Percentiles rank a stretch among this genome's conserved stretches.
These are phyloP conservation scores for Coelastrella sp. DNA, from an alignment of 139 green algal species.

Conservation along the genomic window DNA sequence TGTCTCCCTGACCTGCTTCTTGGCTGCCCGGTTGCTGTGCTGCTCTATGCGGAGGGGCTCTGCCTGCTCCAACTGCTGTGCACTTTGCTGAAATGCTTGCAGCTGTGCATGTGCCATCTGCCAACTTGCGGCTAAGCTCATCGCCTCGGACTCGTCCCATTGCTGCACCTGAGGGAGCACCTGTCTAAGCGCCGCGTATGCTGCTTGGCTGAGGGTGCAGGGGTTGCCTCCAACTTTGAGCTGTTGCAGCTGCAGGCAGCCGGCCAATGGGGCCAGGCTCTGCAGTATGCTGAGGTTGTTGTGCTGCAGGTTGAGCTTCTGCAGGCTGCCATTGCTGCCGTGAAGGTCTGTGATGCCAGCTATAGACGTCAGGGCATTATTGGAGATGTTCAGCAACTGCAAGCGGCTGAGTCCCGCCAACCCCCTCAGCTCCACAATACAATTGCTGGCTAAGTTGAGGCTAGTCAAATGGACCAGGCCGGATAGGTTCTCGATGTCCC, in stretches of 20 bases:
- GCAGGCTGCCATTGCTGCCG: slow-evolving; percentile 52
- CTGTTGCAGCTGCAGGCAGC: slow-evolving; percentile 62
- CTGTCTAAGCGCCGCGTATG: slow-evolving; percentile 52
- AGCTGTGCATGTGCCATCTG: slow-evolving; percentile 54
- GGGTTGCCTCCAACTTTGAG: slow-evolving; percentile 77
- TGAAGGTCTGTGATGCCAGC: slow-evolving; percentile 53
- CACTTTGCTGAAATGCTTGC: slow-evolving; percentile 58
- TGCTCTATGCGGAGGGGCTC: not conserved
- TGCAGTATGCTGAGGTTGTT: slow-evolving; percentile 71
- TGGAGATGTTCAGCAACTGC: slow-evolving; percentile 67
- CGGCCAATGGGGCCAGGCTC: slow-evolving; percentile 70
- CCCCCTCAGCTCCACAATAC: slow-evolving; percentile 53
- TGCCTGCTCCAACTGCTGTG: slow-evolving; percentile 25
- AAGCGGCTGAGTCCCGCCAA: slow-evolving; percentile 65
- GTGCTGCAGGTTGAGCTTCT: slow-evolving; percentile 69
- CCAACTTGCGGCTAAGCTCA: slow-evolving; percentile 31
- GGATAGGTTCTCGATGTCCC: slow-evolving; percentile 43
- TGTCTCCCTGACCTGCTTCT: slow-evolving; percentile 1
- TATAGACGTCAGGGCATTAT: slow-evolving; percentile 75
- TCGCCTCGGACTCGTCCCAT: slow-evolving; percentile 60
- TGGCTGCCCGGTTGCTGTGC: slow-evolving; percentile 14
- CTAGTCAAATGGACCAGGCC: slow-evolving; percentile 62
- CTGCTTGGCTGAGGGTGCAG: slow-evolving; percentile 47
- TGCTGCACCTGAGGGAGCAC: slow-evolving; percentile 71
- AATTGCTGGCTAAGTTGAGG: slow-evolving; percentile 85